Percentiles rank a stretch among this genome's conserved stretches.
phyloP scores from a whole-genome alignment of 805 yeast species.

The Lipomyces anomalus region DNA sequence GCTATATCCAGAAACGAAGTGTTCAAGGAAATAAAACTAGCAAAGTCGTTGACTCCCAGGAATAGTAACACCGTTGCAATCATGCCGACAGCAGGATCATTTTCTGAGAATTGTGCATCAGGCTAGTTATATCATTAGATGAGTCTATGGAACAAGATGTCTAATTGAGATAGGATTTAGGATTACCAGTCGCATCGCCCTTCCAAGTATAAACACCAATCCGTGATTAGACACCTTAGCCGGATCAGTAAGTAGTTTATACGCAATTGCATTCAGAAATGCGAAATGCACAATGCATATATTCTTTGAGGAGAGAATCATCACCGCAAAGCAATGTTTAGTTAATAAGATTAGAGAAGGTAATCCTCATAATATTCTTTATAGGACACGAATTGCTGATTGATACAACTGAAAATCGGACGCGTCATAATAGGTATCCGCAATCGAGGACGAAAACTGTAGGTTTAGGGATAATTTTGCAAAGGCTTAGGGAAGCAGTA shows the following conservation, averaged over 20 bases:
- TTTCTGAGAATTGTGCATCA: constrained; percentile 14
- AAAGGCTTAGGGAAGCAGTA: too few species aligned
- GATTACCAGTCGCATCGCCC: constrained; percentile 20
- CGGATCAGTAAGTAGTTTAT: constrained; percentile 20
- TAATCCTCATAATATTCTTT: neutral
- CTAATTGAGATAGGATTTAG: too few species aligned
- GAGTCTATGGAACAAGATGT: neutral
- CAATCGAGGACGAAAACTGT: too few species aligned
- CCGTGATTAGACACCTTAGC: constrained; percentile 18
- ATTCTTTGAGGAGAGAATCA: constrained; percentile 20
- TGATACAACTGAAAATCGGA: too few species aligned
- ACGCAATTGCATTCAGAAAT: constrained; percentile 19
- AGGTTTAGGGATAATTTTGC: too few species aligned
- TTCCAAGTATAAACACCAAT: constrained; percentile 19
- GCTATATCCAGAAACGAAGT: constrained; percentile 14
- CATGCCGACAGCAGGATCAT: constrained; percentile 21
- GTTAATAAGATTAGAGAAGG: neutral
- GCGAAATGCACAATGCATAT: constrained; percentile 22
- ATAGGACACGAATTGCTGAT: too few species aligned
- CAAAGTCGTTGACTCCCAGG: constrained; percentile 16
- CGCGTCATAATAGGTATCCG: too few species aligned
- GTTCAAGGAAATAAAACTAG: constrained; percentile 7
- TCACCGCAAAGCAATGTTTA: too few species aligned
- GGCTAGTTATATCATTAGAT: constrained; percentile 8
- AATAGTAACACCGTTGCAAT: constrained; percentile 12